Evolutionary conservation across 768 basidiomycete genomes (phyloP).

Genomic region (Agrocybe chaxingu): DNA sequence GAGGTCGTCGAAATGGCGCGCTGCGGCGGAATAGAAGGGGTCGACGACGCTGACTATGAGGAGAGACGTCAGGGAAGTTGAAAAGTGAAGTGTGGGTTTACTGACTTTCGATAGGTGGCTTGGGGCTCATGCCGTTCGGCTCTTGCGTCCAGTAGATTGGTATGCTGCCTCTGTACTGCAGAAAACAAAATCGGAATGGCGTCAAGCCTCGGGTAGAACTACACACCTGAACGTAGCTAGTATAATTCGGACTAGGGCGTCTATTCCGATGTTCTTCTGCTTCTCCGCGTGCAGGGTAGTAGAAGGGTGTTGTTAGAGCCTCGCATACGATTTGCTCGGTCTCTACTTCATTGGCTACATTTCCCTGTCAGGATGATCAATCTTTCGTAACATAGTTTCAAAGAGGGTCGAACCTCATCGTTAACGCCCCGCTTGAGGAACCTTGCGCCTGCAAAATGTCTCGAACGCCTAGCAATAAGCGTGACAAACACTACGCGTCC

Average conservation of each 20-base stretch:
- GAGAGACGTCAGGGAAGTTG: no score
- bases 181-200: no score
- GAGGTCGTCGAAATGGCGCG: slow-evolving; percentile 89
- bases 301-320: slow-evolving; percentile 85
- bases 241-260: slow-evolving; percentile 80
- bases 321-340: slow-evolving; percentile 97
- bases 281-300: slow-evolving; percentile 54
- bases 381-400: background rate
- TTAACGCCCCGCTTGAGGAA: slow-evolving; percentile 95
- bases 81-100: background rate
- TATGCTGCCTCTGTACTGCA: slow-evolving; percentile 90
- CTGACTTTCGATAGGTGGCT: slow-evolving; percentile 95
- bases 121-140: slow-evolving; percentile 81
- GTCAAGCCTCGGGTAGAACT: background rate
- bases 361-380: slow-evolving; percentile 56
- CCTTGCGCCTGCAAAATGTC: slow-evolving; percentile 93
- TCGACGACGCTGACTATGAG: slow-evolving; percentile 83
- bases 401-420: slow-evolving; percentile 59
- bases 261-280: slow-evolving; percentile 33
- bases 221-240: slow-evolving; percentile 87
- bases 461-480: slow-evolving; percentile 89
- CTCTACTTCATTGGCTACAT: slow-evolving; percentile 98
- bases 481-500: slow-evolving; percentile 90
- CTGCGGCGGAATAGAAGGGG: slow-evolving; percentile 91
- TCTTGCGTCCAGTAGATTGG: slow-evolving; percentile 98